These are phyloP conservation scores for Marsdenia floribunda DNA, from an alignment of 257 asterid species.

Conservation along the genomic window DNA sequence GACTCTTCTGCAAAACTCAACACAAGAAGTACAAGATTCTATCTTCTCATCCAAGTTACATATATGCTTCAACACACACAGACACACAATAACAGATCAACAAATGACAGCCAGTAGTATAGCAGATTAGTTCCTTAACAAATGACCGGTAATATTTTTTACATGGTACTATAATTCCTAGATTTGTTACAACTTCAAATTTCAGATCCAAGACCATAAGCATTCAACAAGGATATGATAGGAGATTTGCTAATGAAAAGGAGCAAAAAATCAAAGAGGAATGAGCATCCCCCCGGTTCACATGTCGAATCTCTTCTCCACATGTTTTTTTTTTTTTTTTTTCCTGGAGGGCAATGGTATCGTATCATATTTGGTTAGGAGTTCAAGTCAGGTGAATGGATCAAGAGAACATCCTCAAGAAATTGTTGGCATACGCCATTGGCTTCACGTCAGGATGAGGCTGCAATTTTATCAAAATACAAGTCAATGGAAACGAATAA, in stretches of 20 bases:
- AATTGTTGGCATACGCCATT: constrained; percentile 96
- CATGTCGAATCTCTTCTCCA: constrained; percentile 26
- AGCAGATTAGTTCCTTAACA: too few species aligned
- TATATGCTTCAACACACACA: too few species aligned
- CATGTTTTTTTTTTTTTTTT: constrained; percentile 20
- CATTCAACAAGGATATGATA: neutral
- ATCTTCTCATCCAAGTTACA: too few species aligned
- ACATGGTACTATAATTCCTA: neutral
- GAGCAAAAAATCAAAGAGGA: neutral
- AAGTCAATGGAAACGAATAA: neutral
- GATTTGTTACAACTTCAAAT: constrained; percentile 10
- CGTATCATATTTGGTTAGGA: constrained; percentile 9
- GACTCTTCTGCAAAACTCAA: too few species aligned
- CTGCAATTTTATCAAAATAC: constrained; percentile 37
- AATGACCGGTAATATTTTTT: neutral
- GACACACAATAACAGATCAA: too few species aligned
- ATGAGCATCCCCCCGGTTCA: constrained; percentile 12
- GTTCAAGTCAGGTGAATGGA: constrained; percentile 15
- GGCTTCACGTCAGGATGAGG: constrained; percentile 96
- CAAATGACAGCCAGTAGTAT: too few species aligned
- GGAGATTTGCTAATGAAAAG: neutral
- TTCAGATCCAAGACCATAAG: constrained; percentile 10
- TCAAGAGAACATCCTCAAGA: constrained; percentile 72
- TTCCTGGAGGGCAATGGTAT: constrained; percentile 17
- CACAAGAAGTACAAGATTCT: too few species aligned